Conservation (phyloP, 1,139 yeast species). For the Yamadazyma jaroonii region DNA sequence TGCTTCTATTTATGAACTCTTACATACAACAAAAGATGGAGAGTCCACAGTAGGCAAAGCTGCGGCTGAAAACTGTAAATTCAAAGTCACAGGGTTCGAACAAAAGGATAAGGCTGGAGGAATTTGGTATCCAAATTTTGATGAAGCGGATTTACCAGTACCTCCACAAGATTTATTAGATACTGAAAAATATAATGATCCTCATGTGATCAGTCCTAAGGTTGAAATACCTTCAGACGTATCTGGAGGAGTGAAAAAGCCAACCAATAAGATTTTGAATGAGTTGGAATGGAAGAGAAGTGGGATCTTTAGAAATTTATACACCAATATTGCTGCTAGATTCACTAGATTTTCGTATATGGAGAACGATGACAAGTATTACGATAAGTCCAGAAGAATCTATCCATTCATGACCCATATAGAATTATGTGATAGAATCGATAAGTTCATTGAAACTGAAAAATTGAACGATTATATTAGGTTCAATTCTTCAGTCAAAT, state of each 20-base stretch:
- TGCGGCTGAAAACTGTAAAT: slow-evolving; percentile 17
- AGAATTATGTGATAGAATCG: slow-evolving; percentile 32
- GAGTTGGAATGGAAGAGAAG: slow-evolving; percentile 38
- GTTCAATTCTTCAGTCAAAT: slow-evolving; percentile 37
- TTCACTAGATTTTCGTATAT: slow-evolving; percentile 43
- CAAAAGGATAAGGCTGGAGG: slow-evolving; percentile 33
- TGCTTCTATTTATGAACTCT: slow-evolving; percentile 33
- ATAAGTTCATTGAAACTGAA: slow-evolving; percentile 27
- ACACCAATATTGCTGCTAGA: slow-evolving; percentile 45
- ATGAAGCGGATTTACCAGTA: slow-evolving; percentile 22
- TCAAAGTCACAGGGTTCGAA: slow-evolving; percentile 33
- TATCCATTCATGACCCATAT: slow-evolving; percentile 41
- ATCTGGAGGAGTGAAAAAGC: slow-evolving; percentile 17
- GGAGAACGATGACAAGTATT: slow-evolving; percentile 26
- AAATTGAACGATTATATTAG: slow-evolving; percentile 32
- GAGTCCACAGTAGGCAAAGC: slow-evolving; percentile 23
- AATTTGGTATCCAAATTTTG: slow-evolving; percentile 29
- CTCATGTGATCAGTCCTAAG: slow-evolving; percentile 24
- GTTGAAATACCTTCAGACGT: slow-evolving; percentile 18
- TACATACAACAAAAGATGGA: slow-evolving; percentile 32
- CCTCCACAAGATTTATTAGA: slow-evolving; percentile 31
- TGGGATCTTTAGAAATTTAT: slow-evolving; percentile 43
- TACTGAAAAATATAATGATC: slow-evolving; percentile 25
- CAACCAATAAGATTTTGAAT: slow-evolving; percentile 11
- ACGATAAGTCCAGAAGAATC: slow-evolving; percentile 23